These are phyloP conservation scores for Aspergillus fijiensis DNA, from an alignment of 2,329 filamentous ascomycete species.

Conservation along the genomic window DNA sequence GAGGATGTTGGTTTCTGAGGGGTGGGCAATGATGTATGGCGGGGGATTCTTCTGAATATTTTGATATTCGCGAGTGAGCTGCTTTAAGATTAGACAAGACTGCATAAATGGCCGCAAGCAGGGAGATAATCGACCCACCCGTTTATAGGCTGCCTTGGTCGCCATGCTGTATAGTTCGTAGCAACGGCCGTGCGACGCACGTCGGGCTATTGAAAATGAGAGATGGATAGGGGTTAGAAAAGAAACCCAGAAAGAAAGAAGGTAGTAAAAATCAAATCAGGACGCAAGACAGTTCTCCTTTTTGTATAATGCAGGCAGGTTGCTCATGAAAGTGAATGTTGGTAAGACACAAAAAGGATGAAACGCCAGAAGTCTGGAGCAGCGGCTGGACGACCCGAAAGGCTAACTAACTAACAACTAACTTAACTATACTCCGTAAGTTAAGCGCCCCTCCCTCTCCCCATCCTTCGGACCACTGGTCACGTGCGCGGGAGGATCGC, in stretches of 20 bases:
- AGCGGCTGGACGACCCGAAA: neutral
- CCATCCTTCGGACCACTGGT: neutral
- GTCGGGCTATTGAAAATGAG: neutral
- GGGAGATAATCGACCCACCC: slow-evolving; percentile 49
- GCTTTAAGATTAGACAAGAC: slow-evolving; percentile 15
- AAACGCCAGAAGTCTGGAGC: no score
- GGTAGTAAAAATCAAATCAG: neutral
- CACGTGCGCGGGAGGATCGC: slow-evolving; percentile 23
- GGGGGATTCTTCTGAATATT: slow-evolving; percentile 72
- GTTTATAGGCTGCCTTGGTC: slow-evolving; percentile 70
- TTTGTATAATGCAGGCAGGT: neutral
- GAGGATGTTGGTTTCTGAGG: slow-evolving; percentile 85
- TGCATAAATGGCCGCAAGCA: neutral
- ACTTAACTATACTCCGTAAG: no score
- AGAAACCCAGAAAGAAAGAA: neutral
- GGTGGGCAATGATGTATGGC: slow-evolving; percentile 84
- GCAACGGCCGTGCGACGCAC: neutral
- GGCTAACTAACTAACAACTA: neutral
- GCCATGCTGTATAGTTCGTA: slow-evolving; percentile 54
- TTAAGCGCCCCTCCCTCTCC: neutral
- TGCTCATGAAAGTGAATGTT: neutral
- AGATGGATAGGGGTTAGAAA: neutral
- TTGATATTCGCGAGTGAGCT: slow-evolving; percentile 65
- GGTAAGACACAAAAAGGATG: no score
- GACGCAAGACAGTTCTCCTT: neutral